Evolutionary conservation across 768 basidiomycete genomes (phyloP).

Genomic region (Udeniomyces megalosporus): DNA sequence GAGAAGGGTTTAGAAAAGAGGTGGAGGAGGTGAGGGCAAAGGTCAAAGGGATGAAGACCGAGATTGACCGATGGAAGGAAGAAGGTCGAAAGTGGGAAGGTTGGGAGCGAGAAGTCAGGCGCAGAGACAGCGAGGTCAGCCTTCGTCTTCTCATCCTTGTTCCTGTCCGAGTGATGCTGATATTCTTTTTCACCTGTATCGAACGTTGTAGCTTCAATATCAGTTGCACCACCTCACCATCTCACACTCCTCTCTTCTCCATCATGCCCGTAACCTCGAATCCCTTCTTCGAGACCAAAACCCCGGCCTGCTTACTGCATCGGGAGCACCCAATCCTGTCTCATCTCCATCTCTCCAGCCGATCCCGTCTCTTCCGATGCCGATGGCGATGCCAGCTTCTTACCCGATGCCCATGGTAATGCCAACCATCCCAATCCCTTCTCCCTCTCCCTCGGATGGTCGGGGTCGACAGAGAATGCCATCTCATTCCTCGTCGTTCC

Average conservation of each 20-base stretch:
- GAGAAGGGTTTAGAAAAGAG: no score
- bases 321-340: neutral
- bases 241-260: neutral
- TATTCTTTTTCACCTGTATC: no score
- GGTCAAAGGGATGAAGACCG: no score
- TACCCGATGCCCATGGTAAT: neutral
- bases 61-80: neutral
- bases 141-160: no score
- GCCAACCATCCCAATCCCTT: neutral
- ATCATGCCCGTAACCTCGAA: neutral
- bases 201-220: neutral
- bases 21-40: no score
- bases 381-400: neutral
- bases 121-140: neutral
- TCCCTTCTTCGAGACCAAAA: neutral
- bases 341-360: neutral
- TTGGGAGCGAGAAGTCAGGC: neutral
- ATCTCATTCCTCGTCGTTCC: no score
- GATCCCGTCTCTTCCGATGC: neutral
- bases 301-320: neutral
- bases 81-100: constrained; percentile 2
- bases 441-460: no score
- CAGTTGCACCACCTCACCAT: neutral
- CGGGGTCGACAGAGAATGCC: no score
- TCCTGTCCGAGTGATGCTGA: no score